These are phyloP conservation scores for Phytophthora tubulina DNA, from an alignment of 352 stramenopile genomes.

Conservation along the genomic window DNA sequence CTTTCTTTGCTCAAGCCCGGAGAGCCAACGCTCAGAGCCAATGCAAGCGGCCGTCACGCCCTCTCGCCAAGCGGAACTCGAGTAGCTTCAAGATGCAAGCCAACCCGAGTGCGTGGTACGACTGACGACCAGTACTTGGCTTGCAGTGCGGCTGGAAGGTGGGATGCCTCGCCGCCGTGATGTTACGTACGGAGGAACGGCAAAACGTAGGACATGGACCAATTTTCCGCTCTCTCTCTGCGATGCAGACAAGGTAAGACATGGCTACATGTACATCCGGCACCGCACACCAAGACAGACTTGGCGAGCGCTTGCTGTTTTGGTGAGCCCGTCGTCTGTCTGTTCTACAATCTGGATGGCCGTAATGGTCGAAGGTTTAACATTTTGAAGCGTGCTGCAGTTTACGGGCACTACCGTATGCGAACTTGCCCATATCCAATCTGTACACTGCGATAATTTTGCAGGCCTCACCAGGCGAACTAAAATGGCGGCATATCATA, in stretches of 20 bases:
- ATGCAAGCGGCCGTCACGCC: constrained; percentile 17
- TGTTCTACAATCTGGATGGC: neutral
- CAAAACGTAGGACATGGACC: constrained; percentile 4
- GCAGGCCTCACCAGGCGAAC: neutral
- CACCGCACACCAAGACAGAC: too few species aligned
- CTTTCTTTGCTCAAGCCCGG: constrained; percentile 15
- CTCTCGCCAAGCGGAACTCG: constrained; percentile 1
- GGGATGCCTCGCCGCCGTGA: neutral
- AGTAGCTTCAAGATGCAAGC: constrained; percentile 20
- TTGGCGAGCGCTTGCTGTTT: neutral
- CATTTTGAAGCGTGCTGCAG: neutral
- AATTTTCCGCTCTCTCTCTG: neutral
- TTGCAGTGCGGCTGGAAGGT: constrained; percentile 14
- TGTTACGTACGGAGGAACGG: constrained; percentile 2
- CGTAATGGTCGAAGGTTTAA: neutral
- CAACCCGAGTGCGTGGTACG: constrained; percentile 1
- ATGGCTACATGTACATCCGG: too few species aligned
- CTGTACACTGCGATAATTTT: constrained; percentile 19
- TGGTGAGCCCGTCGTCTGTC: constrained; percentile 2
- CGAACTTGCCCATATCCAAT: constrained; percentile 1
- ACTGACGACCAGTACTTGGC: constrained; percentile 10
- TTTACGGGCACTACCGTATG: constrained; percentile 5
- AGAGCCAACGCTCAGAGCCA: constrained; percentile 19
- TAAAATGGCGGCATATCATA: constrained; percentile 1
- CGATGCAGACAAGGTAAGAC: neutral